phyloP scores from a whole-genome alignment of 2,329 filamentous ascomycete species.

The Fusarium sambucinum region DNA sequence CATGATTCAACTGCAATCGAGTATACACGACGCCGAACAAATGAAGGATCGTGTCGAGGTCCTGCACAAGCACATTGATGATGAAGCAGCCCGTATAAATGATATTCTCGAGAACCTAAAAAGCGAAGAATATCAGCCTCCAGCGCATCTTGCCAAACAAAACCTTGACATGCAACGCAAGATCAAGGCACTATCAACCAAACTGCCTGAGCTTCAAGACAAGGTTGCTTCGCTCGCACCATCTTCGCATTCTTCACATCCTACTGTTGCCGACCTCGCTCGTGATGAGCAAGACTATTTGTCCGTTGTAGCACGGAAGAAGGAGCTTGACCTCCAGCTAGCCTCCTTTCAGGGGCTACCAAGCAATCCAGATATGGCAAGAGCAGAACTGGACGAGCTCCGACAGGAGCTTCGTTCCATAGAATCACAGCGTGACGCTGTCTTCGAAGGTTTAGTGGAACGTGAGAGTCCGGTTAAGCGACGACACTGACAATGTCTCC shows the following conservation, averaged over 20 bases:
- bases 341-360: constrained; percentile 78
- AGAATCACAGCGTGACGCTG: constrained; percentile 73
- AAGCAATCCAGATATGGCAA: constrained; percentile 75
- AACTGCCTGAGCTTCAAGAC: constrained; percentile 72
- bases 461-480: constrained; percentile 66
- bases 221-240: constrained; percentile 59
- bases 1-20: constrained; percentile 68
- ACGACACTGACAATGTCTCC: constrained; percentile 46
- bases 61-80: constrained; percentile 68
- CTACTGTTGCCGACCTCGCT: constrained; percentile 69
- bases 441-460: constrained; percentile 80
- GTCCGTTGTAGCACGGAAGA: constrained; percentile 67
- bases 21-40: constrained; percentile 67
- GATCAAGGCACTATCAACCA: constrained; percentile 73
- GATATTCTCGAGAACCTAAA: constrained; percentile 58
- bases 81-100: constrained; percentile 59
- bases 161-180: constrained; percentile 81
- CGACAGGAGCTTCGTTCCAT: constrained; percentile 72
- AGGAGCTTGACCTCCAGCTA: constrained; percentile 71
- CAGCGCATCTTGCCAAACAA: constrained; percentile 71
- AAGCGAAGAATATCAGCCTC: constrained; percentile 63
- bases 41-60: constrained; percentile 64
- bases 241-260: constrained; percentile 52
- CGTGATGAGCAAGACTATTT: constrained; percentile 70
- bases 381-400: constrained; percentile 75